Base-by-base conservation (phyloP, 1,139 yeast species). In the Debaryomyces psychrophilus region DNA sequence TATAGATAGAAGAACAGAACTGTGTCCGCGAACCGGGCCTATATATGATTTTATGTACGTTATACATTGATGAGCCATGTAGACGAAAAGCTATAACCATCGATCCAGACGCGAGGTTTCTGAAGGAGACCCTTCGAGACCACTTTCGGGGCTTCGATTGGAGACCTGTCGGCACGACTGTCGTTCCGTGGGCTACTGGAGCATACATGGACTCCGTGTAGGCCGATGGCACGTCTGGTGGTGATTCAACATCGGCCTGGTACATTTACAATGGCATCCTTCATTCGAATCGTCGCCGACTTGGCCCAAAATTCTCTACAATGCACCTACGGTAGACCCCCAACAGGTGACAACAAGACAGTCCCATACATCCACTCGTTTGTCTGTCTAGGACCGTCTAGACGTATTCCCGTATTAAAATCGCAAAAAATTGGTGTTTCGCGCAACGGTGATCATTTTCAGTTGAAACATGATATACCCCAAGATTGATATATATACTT, bases 361-460 rank as follows among this genome's bases (percentile, higher is more conserved):
- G 25, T n/a, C 20, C 25, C 36, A 18, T 11, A 18, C 5, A 17
- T 33, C 36, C 9, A 3, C 5, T 22, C 17, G 1, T 23, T 35
- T 22, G 20, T 22, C n/a, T 14, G 26, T 14, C 17, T 9, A 5
- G 34, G 12, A 15, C 33, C 27, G 12, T 15, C 31, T 18, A 38
- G 22, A 38, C 23, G 12, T 17, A 18, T 8, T 18, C 26, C n/a
- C 15, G 26, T 38, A 27, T 20, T 17, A 18, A 18, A 17, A 18
- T 9, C 15, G 18, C n/a, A 15, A 33, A 15, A 18, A 33, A 23
- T 8, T 18, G 27, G 33, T 39, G 31, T 25, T 36, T 42, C 44
- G 44, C 44, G 44, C 41, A 27, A 36, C 25, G 25, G 36, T 33
- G 33, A 27, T 36, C 44, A 42, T 42, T 42, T 42, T 42, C 35